These are phyloP conservation scores for Suhomyces sp. DNA, from an alignment of 805 yeast species.

Conservation along the genomic window DNA sequence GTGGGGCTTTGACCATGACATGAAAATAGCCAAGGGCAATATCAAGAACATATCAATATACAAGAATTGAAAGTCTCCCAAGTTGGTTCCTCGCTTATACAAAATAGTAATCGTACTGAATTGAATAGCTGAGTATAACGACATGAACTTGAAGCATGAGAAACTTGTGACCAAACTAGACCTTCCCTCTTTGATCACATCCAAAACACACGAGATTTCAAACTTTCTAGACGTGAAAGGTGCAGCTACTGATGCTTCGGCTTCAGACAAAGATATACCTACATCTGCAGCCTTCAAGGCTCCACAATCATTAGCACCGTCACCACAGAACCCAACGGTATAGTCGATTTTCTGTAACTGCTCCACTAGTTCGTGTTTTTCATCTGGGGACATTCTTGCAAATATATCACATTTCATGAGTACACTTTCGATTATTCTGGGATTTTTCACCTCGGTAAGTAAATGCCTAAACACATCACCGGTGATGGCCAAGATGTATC, in stretches of 20 bases:
- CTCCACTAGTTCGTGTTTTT: slow-evolving; percentile 91
- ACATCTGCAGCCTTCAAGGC: slow-evolving; percentile 97
- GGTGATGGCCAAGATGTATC: slow-evolving; percentile 77
- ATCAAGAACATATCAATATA: slow-evolving; percentile 90
- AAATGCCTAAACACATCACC: slow-evolving; percentile 88
- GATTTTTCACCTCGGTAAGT: slow-evolving; percentile 51
- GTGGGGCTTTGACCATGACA: slow-evolving; percentile 95
- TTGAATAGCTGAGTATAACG: slow-evolving; percentile 94
- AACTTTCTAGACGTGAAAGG: slow-evolving; percentile 91
- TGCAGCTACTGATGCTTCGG: slow-evolving; percentile 98
- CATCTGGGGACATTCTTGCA: slow-evolving; percentile 99
- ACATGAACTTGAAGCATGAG: slow-evolving; percentile 97
- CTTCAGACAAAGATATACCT: slow-evolving; percentile 93
- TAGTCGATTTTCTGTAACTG: slow-evolving; percentile 81
- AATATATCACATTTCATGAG: slow-evolving; percentile 72
- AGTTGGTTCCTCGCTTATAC: slow-evolving; percentile 83
- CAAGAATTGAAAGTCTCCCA: slow-evolving; percentile 95
- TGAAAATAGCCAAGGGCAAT: slow-evolving; percentile 90
- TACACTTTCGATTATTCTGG: slow-evolving; percentile 47
- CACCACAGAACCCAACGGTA: slow-evolving; percentile 97
- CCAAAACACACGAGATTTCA: slow-evolving; percentile 89
- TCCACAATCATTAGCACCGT: slow-evolving; percentile 99
- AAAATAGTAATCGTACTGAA: slow-evolving; percentile 82
- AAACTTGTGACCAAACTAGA: slow-evolving; percentile 93
- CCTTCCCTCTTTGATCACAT: slow-evolving; percentile 90